Evolutionary conservation across 2,329 filamentous ascomycete genomes (phyloP).

Genomic region (Domatiomyces catenatus): DNA sequence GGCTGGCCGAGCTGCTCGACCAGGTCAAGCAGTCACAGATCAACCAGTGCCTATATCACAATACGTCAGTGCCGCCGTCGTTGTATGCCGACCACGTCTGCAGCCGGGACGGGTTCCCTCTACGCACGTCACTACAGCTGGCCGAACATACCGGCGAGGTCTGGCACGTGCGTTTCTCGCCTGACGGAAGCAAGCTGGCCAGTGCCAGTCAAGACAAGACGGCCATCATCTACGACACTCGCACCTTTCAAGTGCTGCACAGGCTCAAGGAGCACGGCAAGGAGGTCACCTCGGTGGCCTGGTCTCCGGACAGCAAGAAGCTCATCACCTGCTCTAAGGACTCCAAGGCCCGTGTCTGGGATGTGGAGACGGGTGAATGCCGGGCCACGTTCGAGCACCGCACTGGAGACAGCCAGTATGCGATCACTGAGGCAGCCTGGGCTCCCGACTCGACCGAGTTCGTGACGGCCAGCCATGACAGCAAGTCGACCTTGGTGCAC

Average conservation of each 20-base stretch:
- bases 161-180: slow-evolving; percentile 82
- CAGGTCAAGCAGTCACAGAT: slow-evolving; percentile 77
- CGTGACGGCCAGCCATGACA: slow-evolving; percentile 63
- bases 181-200: slow-evolving; percentile 68
- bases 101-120: slow-evolving; percentile 63
- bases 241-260: slow-evolving; percentile 49
- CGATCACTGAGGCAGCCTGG: slow-evolving; percentile 86
- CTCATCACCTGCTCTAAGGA: slow-evolving; percentile 73
- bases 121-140: slow-evolving; percentile 54
- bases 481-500: slow-evolving; percentile 49
- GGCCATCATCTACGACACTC: slow-evolving; percentile 70
- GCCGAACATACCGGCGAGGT: slow-evolving; percentile 65
- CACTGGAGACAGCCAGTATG: slow-evolving; percentile 43
- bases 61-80: slow-evolving; percentile 60
- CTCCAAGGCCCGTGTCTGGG: slow-evolving; percentile 59
- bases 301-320: slow-evolving; percentile 82
- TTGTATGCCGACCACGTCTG: slow-evolving; percentile 82
- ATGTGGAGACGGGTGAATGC: slow-evolving; percentile 50
- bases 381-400: slow-evolving; percentile 50
- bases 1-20: slow-evolving; percentile 64
- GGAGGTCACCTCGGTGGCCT: slow-evolving; percentile 66
- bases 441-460: slow-evolving; percentile 61
- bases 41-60: slow-evolving; percentile 74
- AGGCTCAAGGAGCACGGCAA: slow-evolving; percentile 49
- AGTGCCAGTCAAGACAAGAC: slow-evolving; percentile 62